Evolutionary conservation across 2,329 filamentous ascomycete genomes (phyloP).

Genomic region (Atkinsonella hypoxylon): DNA sequence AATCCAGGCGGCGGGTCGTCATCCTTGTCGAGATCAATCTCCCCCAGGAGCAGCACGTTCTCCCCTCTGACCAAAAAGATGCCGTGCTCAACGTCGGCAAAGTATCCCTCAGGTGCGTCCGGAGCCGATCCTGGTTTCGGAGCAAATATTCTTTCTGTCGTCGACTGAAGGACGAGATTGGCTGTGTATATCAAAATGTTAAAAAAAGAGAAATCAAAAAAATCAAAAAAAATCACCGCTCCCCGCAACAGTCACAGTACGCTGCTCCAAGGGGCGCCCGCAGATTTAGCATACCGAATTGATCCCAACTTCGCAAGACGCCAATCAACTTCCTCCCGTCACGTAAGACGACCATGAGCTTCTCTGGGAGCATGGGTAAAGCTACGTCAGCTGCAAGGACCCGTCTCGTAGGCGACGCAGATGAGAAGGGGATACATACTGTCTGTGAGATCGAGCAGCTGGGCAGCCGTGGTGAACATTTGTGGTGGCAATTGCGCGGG

Average conservation of each 20-base stretch:
- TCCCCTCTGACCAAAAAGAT: constrained; percentile 90
- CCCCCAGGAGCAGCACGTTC: constrained; percentile 90
- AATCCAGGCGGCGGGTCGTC: constrained; percentile 73
- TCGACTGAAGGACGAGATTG: constrained; percentile 90
- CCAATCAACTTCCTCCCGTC: constrained; percentile 92
- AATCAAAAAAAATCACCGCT: too few relatives aligned
- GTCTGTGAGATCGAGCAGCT: constrained; percentile 90
- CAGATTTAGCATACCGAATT: constrained; percentile 56
- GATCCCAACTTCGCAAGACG: constrained; percentile 90
- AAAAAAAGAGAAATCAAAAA: background rate
- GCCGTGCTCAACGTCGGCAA: constrained; percentile 74
- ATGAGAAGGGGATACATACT: constrained; percentile 48
- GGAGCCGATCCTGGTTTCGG: constrained; percentile 29
- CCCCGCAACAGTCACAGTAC: background rate
- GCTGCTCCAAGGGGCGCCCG: too few relatives aligned
- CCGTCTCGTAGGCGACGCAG: background rate
- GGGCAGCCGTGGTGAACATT: constrained; percentile 97
- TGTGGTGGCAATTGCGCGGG: constrained; percentile 67
- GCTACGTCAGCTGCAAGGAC: constrained; percentile 13
- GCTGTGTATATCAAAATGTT: constrained; percentile 39
- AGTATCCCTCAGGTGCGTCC: constrained; percentile 38
- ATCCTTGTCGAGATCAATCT: constrained; percentile 94
- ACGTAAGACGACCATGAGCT: constrained; percentile 80
- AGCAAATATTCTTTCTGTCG: constrained; percentile 76
- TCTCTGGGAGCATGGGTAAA: constrained; percentile 50